Evolutionary conservation across 2,329 filamentous ascomycete species (phyloP).

Genomic region (Thelonectria olida): DNA sequence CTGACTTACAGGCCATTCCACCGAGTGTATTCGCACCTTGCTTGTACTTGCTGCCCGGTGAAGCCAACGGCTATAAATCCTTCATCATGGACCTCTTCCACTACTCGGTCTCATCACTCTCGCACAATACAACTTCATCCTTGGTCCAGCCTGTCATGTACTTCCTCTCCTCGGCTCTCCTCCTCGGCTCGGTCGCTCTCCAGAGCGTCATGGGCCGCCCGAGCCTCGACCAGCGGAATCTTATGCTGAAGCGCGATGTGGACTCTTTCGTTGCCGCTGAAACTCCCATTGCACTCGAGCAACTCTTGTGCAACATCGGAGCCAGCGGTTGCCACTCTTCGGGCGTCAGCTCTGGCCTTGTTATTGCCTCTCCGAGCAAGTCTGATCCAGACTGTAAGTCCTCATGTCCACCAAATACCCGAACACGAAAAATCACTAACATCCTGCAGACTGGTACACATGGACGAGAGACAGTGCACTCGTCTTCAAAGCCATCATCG

Average conservation of each 20-base stretch:
- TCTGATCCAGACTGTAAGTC: conserved; percentile 64
- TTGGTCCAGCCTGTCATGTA: conserved; percentile 57
- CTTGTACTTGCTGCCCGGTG: conserved; percentile 1
- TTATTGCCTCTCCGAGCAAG: conserved; percentile 66
- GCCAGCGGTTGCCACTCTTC: conserved; percentile 58
- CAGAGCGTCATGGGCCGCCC: conserved; percentile 61
- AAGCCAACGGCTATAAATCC: conserved; percentile 30
- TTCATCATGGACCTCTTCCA: conserved; percentile 38
- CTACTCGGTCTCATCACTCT: conserved; percentile 38
- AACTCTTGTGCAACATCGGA: conserved; percentile 69
- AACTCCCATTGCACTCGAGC: conserved; percentile 59
- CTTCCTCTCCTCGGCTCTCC: conserved; percentile 57
- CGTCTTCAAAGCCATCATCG: conserved; percentile 73
- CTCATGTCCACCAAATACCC: background rate
- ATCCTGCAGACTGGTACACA: conserved; percentile 73
- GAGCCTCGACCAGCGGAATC: conserved; percentile 40
- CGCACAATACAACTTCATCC: conserved; percentile 41
- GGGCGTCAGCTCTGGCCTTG: conserved; percentile 59
- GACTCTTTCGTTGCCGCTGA: conserved; percentile 63
- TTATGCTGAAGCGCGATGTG: conserved; percentile 57
- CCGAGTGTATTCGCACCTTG: background rate
- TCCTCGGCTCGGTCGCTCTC: conserved; percentile 61
- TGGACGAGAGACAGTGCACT: conserved; percentile 82
- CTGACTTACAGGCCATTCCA: conserved; percentile 8
- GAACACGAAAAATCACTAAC: conserved; percentile 5